phyloP scores from a whole-genome alignment of 805 yeast genomes.

The Wickerhamiella hasegawae region DNA sequence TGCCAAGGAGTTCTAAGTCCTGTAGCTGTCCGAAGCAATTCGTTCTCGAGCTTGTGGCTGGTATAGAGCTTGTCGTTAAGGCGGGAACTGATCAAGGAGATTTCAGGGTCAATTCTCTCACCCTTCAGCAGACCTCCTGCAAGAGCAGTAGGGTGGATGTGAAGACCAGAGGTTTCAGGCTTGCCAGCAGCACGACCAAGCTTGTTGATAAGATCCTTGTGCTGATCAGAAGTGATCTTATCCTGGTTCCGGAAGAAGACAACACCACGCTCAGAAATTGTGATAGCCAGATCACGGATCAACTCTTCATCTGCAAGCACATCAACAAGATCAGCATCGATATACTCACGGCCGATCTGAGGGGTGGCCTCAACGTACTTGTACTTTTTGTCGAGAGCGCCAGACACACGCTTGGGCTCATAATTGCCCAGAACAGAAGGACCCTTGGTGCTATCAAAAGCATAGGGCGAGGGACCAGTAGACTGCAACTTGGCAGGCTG shows the following conservation, averaged over 20 bases:
- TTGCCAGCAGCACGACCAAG: constrained; percentile 17
- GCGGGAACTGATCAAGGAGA: constrained; percentile 15
- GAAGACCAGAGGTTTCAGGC: constrained; percentile 17
- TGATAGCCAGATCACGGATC: constrained; percentile 29
- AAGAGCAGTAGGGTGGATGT: constrained; percentile 20
- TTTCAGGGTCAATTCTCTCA: constrained; percentile 18
- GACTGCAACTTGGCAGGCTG: too few species aligned
- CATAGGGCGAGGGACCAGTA: constrained; percentile 20
- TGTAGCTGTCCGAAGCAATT: too few species aligned
- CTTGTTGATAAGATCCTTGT: constrained; percentile 16
- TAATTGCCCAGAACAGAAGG: constrained; percentile 9
- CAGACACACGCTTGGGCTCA: constrained; percentile 14
- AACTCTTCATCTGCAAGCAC: constrained; percentile 17
- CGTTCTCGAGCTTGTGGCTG: background rate
- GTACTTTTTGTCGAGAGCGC: constrained; percentile 16
- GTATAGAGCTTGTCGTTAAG: constrained; percentile 11
- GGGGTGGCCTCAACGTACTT: constrained; percentile 20
- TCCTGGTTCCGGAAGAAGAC: constrained; percentile 34
- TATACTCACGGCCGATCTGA: constrained; percentile 20
- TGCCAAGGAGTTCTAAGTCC: constrained; percentile 32
- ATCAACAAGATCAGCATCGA: constrained; percentile 15
- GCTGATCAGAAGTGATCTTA: constrained; percentile 20
- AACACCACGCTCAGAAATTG: constrained; percentile 32
- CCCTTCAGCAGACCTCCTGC: constrained; percentile 17
- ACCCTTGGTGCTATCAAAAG: constrained; percentile 13